Conservation (phyloP, 73 alveolate genomes). For the Stentor roeselii region DNA sequence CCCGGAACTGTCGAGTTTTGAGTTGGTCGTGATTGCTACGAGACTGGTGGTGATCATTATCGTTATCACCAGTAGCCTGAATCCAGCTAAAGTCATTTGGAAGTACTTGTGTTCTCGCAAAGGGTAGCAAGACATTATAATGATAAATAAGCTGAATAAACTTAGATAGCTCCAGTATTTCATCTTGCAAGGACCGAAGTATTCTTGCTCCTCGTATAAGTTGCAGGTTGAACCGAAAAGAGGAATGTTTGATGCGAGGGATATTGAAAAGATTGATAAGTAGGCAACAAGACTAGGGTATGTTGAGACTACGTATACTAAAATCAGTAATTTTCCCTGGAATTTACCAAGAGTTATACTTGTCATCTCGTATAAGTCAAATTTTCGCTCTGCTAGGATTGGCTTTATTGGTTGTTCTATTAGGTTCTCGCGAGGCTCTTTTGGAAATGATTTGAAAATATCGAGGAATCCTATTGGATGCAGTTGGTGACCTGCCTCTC, state of each 20-base stretch:
- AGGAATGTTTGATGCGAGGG: not conserved
- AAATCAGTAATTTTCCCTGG: not conserved
- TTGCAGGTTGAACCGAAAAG: constrained; percentile 2
- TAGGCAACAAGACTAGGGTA: not conserved
- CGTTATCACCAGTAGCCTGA: not conserved
- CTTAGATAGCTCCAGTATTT: not conserved
- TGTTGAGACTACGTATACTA: not conserved
- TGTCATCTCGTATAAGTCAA: not conserved
- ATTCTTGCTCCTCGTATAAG: not conserved
- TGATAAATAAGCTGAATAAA: not conserved
- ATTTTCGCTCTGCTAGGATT: not conserved
- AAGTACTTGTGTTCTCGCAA: not conserved
- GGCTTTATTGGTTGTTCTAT: not conserved
- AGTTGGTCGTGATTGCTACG: not conserved
- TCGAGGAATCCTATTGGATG: not conserved
- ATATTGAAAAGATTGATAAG: constrained; percentile 1
- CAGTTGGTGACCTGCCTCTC: not conserved
- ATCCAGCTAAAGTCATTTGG: not conserved
- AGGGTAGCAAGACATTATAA: not conserved
- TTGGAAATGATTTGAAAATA: not conserved
- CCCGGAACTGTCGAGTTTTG: constrained; percentile 15
- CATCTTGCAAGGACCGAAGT: not conserved
- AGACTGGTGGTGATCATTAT: not conserved
- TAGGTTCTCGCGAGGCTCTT: not conserved
- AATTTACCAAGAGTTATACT: not conserved